Evolutionary conservation across 306 rosid species (phyloP).

Genomic region (Myrica gale): DNA sequence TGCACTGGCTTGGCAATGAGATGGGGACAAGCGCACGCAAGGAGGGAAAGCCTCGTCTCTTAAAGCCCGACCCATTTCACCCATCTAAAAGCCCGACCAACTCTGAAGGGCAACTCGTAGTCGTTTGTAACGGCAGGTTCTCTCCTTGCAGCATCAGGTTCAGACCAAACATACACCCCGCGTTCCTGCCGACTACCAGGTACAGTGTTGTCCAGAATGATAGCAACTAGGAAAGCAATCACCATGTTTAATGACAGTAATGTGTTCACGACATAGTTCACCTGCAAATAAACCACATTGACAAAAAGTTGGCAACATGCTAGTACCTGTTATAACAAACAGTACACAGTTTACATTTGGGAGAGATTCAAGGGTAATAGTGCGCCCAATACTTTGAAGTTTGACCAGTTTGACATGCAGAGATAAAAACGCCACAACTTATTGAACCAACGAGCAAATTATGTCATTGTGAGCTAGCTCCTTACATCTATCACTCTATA

Average conservation of each 20-base stretch:
- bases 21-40: neutral
- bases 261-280: conserved; percentile 75
- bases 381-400: neutral
- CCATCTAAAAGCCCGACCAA: conserved; percentile 89
- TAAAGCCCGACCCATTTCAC: conserved; percentile 94
- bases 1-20: neutral
- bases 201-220: conserved; percentile 87
- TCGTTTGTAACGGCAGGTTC: conserved; percentile 83
- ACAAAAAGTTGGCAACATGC: neutral
- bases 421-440: neutral
- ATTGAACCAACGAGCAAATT: neutral
- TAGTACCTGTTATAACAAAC: conserved; percentile 9
- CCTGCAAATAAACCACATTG: conserved; percentile 42
- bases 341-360: neutral
- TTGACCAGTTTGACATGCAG: neutral
- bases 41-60: neutral
- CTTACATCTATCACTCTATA: neutral
- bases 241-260: conserved; percentile 81
- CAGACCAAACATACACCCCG: conserved; percentile 95
- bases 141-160: conserved; percentile 69
- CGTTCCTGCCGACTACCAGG: conserved; percentile 96
- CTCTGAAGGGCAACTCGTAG: conserved; percentile 75
- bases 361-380: neutral
- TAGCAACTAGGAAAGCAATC: conserved; percentile 81
- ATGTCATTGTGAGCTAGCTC: neutral